Evolutionary conservation across 495 filamentous ascomycete species (phyloP), one percentile per base, ranked within the genome.

Genomic region (Penicillium paradoxum): DNA sequence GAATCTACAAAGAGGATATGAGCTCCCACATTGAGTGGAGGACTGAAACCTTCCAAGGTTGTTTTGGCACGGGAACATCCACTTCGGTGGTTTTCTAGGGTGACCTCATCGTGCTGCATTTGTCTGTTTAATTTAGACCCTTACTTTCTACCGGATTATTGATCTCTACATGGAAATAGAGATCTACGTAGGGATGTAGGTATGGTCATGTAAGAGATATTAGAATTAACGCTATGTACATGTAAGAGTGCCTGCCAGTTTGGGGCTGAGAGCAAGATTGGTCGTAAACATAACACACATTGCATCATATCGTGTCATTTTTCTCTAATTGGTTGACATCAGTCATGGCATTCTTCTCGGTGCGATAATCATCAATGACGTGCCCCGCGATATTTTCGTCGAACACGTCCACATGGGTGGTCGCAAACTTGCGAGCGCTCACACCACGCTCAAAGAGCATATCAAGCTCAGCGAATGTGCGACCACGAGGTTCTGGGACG

Each of bases 381-480:
- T 60, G 59, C 13, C 62, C 67, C 54, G 82, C 76, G 21, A 87
- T 68, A 5, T 77, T 73, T 58, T 86, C 83, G 19, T 73, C 78
- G 53, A 88, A 89, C 14, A 87, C 83, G 54, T 89, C 78, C 4
- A 88, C 84, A 27, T 80, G 59, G 0, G 85, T 86, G 11, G 58
- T 69, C 2, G 77, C 75, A 56, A 91, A 91, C 60, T 88, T 84
- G 46, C 87, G 73, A 8, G 87, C 87, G 54, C 75, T 81, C 15
- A 87, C 71, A 2, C 74, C 68, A 36, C 77, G 67, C 70, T 89
- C 79, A 62, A 91, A 91, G 37, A 91, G 73, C 17, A 88, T 36
- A 61, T 91, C 87, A 51, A 91, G 66, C 65, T 91, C 87, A 5
- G 84, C 86, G 57, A 86, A 91, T 0, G 84, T 80, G 18, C 86